Percentiles rank a stretch among this genome's conserved stretches.
These are phyloP conservation scores for Fusarium anthophilum DNA, from an alignment of 2,329 filamentous ascomycete species.

Conservation along the genomic window DNA sequence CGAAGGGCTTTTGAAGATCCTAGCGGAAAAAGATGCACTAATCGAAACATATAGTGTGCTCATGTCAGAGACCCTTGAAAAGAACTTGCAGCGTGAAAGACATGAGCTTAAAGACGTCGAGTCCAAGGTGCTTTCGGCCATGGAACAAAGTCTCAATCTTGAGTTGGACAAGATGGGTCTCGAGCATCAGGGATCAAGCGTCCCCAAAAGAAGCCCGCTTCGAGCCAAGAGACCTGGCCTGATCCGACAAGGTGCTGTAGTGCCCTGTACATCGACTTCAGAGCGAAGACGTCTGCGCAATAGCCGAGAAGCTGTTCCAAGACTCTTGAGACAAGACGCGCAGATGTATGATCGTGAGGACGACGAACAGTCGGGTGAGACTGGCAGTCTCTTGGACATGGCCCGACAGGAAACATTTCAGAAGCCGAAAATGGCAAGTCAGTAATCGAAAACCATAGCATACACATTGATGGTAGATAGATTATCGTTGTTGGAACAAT, in stretches of 20 bases:
- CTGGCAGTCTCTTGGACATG: accelerated
- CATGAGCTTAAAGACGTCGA: accelerated
- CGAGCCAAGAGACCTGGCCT: background rate
- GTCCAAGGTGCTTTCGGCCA: accelerated
- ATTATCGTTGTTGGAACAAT: accelerated
- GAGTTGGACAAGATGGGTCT: accelerated
- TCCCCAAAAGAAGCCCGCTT: too few relatives aligned
- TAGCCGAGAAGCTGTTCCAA: too few relatives aligned
- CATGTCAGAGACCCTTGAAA: accelerated
- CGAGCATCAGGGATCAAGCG: too few relatives aligned
- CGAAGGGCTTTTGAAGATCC: accelerated
- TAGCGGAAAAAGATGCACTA: background rate
- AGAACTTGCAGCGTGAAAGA: accelerated
- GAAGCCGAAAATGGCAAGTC: background rate
- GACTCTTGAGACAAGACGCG: background rate
- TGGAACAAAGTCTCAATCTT: background rate
- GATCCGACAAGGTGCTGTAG: accelerated
- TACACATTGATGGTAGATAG: too few relatives aligned
- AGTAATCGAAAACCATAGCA: too few relatives aligned
- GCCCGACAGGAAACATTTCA: accelerated
- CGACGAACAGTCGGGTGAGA: accelerated
- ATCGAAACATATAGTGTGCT: background rate
- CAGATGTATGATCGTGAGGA: background rate
- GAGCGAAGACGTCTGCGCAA: background rate
- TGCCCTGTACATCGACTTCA: accelerated